Conservation (phyloP, 495 filamentous ascomycete species). For the Oidiodendron maius region DNA sequence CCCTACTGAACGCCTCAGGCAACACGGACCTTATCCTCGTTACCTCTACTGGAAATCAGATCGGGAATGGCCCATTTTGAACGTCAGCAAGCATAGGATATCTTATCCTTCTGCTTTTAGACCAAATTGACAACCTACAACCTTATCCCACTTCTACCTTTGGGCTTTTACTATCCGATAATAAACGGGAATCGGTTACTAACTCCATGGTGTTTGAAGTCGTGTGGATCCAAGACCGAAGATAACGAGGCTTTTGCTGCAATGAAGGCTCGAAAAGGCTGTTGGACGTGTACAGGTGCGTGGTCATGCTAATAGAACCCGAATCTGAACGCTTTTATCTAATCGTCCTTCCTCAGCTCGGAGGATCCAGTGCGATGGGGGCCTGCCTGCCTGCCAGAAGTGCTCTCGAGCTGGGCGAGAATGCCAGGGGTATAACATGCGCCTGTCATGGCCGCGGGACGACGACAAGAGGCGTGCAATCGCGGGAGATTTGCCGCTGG, state of each 20-base stretch:
- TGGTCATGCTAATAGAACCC: constrained; percentile 7
- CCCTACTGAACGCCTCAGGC: background rate
- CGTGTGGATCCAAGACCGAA: constrained; percentile 4
- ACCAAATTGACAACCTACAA: no score
- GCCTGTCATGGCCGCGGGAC: constrained; percentile 27
- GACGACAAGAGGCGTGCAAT: constrained; percentile 23
- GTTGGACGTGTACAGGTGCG: constrained; percentile 25
- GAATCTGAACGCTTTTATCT: constrained; percentile 6
- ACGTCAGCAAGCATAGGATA: no score
- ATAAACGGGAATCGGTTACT: no score
- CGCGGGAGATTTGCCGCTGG: constrained; percentile 10
- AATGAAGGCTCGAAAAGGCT: constrained; percentile 17
- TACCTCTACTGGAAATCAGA: no score
- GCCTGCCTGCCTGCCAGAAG: constrained; percentile 15
- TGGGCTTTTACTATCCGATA: no score
- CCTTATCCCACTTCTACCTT: no score
- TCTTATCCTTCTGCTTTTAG: no score
- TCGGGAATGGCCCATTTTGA: no score
- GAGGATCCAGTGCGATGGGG: constrained; percentile 20
- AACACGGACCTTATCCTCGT: background rate
- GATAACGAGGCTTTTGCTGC: constrained; percentile 4
- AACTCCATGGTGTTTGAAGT: constrained; percentile 3
- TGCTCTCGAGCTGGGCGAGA: constrained; percentile 16
- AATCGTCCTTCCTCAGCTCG: constrained; percentile 15
- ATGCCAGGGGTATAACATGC: constrained; percentile 23